Percentiles rank a stretch among this genome's conserved stretches.
phyloP scores from a whole-genome alignment of 176 grass and related monocot species.

The Oryza meridionalis region DNA sequence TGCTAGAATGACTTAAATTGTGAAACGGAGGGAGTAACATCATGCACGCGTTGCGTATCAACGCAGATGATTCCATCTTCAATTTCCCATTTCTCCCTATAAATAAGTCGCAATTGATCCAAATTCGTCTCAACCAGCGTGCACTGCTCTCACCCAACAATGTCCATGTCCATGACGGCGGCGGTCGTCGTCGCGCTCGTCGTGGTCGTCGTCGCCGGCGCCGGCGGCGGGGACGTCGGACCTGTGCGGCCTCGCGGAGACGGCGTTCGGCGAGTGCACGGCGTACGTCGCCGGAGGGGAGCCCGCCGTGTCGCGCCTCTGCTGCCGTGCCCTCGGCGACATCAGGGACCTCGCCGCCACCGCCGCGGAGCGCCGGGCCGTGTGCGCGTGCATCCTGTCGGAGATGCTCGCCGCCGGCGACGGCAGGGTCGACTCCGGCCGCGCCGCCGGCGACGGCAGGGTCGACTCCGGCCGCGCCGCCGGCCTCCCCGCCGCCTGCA shows the following conservation, averaged over 20 bases:
- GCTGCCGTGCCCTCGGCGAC: slow-evolving; percentile 32
- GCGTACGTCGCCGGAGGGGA: slow-evolving; percentile 8
- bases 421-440: slow-evolving; percentile 3
- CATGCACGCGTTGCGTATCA: too few species aligned
- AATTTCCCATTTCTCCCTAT: not conserved
- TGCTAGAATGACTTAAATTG: too few species aligned
- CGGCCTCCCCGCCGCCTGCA: slow-evolving; percentile 20
- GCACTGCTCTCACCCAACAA: not conserved
- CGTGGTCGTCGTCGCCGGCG: not conserved
- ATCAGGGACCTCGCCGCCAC: not conserved
- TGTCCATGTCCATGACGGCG: not conserved
- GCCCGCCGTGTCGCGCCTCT: not conserved
- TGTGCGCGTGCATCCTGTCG: slow-evolving; percentile 33
- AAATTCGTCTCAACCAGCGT: not conserved
- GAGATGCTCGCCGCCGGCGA: slow-evolving; percentile 33
- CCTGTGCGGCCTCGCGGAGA: slow-evolving; percentile 26
- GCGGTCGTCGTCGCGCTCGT: not conserved
- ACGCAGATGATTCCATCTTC: too few species aligned
- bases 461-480: slow-evolving; percentile 11
- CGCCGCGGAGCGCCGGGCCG: not conserved
- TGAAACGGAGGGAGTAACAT: too few species aligned
- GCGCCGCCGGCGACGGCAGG: slow-evolving; percentile 25
- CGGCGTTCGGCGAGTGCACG: slow-evolving; percentile 44
- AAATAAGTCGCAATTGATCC: not conserved
- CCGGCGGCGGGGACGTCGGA: not conserved